These are phyloP conservation scores for Rosellinia necatrix DNA, from an alignment of 2,329 filamentous ascomycete genomes.

Conservation along the genomic window DNA sequence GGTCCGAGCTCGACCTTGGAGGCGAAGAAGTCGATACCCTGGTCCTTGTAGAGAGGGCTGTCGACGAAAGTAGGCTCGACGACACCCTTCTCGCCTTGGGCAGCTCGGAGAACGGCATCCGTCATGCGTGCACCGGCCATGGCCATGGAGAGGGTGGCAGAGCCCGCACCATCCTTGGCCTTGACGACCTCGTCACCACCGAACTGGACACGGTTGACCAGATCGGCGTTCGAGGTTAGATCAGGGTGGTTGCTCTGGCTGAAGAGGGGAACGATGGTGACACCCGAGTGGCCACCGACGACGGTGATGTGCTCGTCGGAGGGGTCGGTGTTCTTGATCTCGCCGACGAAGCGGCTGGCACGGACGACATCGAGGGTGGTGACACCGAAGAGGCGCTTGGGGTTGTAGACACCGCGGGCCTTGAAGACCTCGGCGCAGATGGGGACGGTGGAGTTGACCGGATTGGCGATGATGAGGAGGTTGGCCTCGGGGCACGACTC, in stretches of 20 bases:
- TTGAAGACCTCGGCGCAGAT: slow-evolving; percentile 98
- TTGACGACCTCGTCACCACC: slow-evolving; percentile 99
- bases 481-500: slow-evolving; percentile 89
- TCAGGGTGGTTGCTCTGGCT: slow-evolving; percentile 88
- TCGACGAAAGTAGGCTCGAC: slow-evolving; percentile 97
- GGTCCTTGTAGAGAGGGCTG: slow-evolving; percentile 96
- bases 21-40: slow-evolving; percentile 96
- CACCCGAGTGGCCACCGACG: slow-evolving; percentile 94
- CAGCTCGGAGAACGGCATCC: slow-evolving; percentile 90
- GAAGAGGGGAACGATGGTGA: slow-evolving; percentile 97
- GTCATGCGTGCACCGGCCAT: slow-evolving; percentile 87
- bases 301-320: slow-evolving; percentile 93
- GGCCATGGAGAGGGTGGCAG: slow-evolving; percentile 97
- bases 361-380: slow-evolving; percentile 99
- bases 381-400: slow-evolving; percentile 98
- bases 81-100: slow-evolving; percentile 92
- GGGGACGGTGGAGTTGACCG: slow-evolving; percentile 99
- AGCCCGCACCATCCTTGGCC: slow-evolving; percentile 97
- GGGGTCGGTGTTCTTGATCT: slow-evolving; percentile 90
- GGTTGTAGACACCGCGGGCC: slow-evolving; percentile 93
- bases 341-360: slow-evolving; percentile 94
- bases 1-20: slow-evolving; percentile 95
- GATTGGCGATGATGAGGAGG: slow-evolving; percentile 97
- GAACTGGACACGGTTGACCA: slow-evolving; percentile 96
- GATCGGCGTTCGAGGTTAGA: slow-evolving; percentile 76